phyloP scores from a whole-genome alignment of 2,329 filamentous ascomycete species.

The Aspergillus ochraceoroseus region DNA sequence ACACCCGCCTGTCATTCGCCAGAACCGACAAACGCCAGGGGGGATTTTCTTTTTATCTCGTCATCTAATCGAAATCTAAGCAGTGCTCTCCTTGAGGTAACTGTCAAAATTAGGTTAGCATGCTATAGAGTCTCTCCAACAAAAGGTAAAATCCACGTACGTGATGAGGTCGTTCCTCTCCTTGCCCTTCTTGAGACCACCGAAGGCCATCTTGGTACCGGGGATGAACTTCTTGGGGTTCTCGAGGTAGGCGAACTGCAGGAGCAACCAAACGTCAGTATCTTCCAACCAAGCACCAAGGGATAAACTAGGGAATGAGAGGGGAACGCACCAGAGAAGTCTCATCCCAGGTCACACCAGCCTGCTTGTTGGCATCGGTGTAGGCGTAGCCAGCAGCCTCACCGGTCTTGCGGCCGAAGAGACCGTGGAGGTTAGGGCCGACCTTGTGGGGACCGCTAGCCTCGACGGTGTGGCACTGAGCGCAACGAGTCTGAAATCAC shows the following conservation, averaged over 20 bases:
- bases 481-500: slow-evolving; percentile 88
- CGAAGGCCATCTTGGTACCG: slow-evolving; percentile 99
- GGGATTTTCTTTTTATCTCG: slow-evolving; percentile 11
- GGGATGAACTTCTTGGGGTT: slow-evolving; percentile 99
- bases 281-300: too few species aligned
- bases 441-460: slow-evolving; percentile 92
- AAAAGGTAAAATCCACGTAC: slow-evolving; percentile 52
- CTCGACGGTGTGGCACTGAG: slow-evolving; percentile 97
- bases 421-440: slow-evolving; percentile 91
- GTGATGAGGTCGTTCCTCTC: slow-evolving; percentile 98
- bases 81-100: slow-evolving; percentile 38
- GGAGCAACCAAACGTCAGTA: slow-evolving; percentile 8
- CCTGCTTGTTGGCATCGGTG: slow-evolving; percentile 99
- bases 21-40: too few species aligned
- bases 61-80: slow-evolving; percentile 27
- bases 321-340: slow-evolving; percentile 65
- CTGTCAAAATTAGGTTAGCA: slow-evolving; percentile 24
- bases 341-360: slow-evolving; percentile 85
- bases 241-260: slow-evolving; percentile 93
- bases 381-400: slow-evolving; percentile 89
- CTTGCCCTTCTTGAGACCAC: slow-evolving; percentile 99
- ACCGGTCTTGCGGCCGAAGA: slow-evolving; percentile 94
- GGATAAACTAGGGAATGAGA: too few species aligned
- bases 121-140: slow-evolving; percentile 13
- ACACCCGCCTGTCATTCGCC: slow-evolving; percentile 27